Base-by-base conservation (phyloP, 345 rosid genomes). In the Streptanthus diversifolius region DNA sequence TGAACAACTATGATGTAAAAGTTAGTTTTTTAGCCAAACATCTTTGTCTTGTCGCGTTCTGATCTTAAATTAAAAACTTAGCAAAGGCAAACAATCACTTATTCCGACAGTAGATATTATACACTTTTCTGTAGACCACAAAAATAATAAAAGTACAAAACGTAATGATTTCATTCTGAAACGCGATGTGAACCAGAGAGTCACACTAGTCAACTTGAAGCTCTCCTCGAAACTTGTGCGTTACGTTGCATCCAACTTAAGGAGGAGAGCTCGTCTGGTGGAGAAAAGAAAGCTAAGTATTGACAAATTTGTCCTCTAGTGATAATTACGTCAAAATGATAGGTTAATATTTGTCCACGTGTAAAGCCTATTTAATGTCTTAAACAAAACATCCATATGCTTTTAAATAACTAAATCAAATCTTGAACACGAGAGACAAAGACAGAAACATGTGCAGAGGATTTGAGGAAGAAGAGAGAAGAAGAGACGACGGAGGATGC, bases 391-490 rank as follows among this genome's bases (percentile, higher is more conserved):
- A 71, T 30, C 59, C 15, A 71, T 30, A 17, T 51, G 17, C 61
- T 71, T 18, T 8, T 57, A 57, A 9, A 57, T 57, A 57, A 9
- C 33, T 33, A 57, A 9, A 57, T 33, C 8, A 57, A 33, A 30
- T 17, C 62, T 57, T 33, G 19, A 43, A 63, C 54, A 21, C 36
- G 18, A 63, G 47, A 63, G 44, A 51, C 1, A 37, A 0, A 63
- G 21, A 49, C n/a, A 48, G 3, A 82, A 82, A 35, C 15, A 84
- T 85, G 90, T 80, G 87, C 49, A 81, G 69, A 72, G 90, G 85
- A 4, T 37, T 64, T 21, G 64, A 63, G 49, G 70, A 78, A 35
- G 69, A 65, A 66, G 76, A 54, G 19, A 72, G 27, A 52, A 63
- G 35, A 52, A 41, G 2, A 4, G 10, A 53, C 7, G 47, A 32